phyloP scores from a whole-genome alignment of 768 basidiomycete genomes.

The Mycena floridula region DNA sequence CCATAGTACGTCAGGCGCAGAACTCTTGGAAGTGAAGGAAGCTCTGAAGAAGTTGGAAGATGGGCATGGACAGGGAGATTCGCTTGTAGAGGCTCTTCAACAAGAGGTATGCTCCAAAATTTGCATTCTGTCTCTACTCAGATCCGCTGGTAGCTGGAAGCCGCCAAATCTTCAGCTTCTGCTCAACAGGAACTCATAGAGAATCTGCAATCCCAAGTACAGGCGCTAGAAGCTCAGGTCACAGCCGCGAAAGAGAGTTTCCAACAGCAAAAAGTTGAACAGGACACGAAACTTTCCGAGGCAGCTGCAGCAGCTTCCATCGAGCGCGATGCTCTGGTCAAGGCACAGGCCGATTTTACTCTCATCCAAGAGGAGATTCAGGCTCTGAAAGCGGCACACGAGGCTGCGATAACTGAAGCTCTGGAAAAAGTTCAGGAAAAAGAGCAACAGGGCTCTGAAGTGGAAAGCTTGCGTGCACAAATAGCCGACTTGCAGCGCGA shows the following conservation, averaged over 20 bases:
- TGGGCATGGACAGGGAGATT: conserved; percentile 24
- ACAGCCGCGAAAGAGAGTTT: conserved; percentile 45
- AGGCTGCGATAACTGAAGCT: conserved; percentile 40
- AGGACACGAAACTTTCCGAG: conserved; percentile 35
- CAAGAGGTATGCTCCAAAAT: conserved; percentile 44
- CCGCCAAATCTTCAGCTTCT: conserved; percentile 31
- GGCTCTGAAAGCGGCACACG: conserved; percentile 43
- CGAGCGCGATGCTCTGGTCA: conserved; percentile 59
- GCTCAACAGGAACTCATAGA: conserved; percentile 42
- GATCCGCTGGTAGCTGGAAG: conserved; percentile 39
- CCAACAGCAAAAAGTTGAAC: conserved; percentile 39
- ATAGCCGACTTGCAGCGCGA: conserved; percentile 50
- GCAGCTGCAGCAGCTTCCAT: conserved; percentile 46
- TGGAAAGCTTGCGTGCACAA: conserved; percentile 40
- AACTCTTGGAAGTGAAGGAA: conserved; percentile 37
- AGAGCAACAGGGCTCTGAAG: conserved; percentile 38
- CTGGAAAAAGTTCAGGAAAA: conserved; percentile 38
- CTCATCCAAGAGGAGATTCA: conserved; percentile 47
- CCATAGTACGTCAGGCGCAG: conserved; percentile 41
- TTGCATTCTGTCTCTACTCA: neutral
- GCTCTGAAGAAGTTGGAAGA: conserved; percentile 30
- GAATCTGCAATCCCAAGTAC: conserved; percentile 43
- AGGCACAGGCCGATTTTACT: conserved; percentile 57
- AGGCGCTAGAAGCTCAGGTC: conserved; percentile 45
- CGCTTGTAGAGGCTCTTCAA: conserved; percentile 34